Conservation (phyloP, 2,329 filamentous ascomycete genomes). For the Cercospora sp. region DNA sequence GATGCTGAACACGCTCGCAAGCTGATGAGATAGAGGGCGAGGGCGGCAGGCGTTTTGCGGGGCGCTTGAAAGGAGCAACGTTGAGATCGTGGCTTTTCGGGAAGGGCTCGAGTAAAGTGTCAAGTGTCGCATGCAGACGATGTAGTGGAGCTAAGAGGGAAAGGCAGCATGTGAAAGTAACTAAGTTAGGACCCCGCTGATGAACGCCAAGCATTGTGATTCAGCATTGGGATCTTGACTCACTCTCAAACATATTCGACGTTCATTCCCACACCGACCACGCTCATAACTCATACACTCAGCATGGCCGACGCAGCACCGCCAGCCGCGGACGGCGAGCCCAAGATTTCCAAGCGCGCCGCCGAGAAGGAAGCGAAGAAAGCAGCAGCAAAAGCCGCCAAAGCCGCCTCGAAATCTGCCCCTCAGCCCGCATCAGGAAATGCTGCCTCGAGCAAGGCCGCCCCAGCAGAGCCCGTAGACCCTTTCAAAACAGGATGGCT, state of each 20-base stretch:
- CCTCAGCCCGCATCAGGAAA: conserved; percentile 28
- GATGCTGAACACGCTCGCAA: not conserved
- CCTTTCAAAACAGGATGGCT: conserved; percentile 55
- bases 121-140: conserved; percentile 3
- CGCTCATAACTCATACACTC: not conserved
- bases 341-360: conserved; percentile 50
- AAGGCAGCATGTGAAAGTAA: conserved; percentile 1
- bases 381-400: conserved; percentile 49
- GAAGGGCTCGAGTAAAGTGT: conserved; percentile 2
- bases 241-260: not conserved
- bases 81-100: conserved; percentile 14
- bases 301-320: conserved; percentile 37
- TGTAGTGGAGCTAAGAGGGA: not conserved
- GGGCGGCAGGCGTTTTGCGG: not conserved
- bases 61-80: not conserved
- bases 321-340: conserved; percentile 24
- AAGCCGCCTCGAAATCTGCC: conserved; percentile 44
- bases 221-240: conserved; percentile 6
- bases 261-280: not conserved
- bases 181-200: not conserved
- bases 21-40: not conserved
- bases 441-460: conserved; percentile 19
- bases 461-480: conserved; percentile 45
- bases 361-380: conserved; percentile 54
- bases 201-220: conserved; percentile 4